Percentiles rank a stretch among this genome's conserved stretches.
phyloP scores from a whole-genome alignment of 2,329 filamentous ascomycete species.

The Blastomyces parvus region DNA sequence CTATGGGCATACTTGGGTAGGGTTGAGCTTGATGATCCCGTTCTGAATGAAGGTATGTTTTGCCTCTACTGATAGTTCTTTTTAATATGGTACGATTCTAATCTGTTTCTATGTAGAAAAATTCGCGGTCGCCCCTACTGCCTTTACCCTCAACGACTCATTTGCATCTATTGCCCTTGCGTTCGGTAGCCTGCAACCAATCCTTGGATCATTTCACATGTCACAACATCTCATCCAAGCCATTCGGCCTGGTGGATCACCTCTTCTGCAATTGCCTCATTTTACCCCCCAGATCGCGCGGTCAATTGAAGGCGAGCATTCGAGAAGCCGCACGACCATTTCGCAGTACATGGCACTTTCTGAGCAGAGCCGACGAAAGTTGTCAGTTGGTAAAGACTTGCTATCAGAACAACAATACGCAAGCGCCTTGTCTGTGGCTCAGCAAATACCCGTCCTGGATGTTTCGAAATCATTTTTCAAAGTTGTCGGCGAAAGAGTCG shows the following conservation, averaged over 20 bases:
- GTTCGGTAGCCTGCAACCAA: constrained; percentile 72
- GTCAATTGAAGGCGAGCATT: constrained; percentile 46
- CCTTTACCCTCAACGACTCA: constrained; percentile 72
- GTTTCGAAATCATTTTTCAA: constrained; percentile 97
- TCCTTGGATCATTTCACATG: constrained; percentile 70
- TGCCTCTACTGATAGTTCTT: background rate
- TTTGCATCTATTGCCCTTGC: constrained; percentile 81
- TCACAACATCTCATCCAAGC: constrained; percentile 88
- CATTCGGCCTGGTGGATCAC: constrained; percentile 69
- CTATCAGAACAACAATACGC: constrained; percentile 68
- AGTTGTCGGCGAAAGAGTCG: constrained; percentile 84
- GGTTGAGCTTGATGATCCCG: constrained; percentile 68
- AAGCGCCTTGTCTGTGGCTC: constrained; percentile 64
- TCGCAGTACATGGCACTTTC: constrained; percentile 84
- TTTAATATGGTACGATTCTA: background rate
- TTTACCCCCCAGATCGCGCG: constrained; percentile 56
- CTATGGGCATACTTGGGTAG: constrained; percentile 94
- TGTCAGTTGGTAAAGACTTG: constrained; percentile 60
- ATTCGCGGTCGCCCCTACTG: constrained; percentile 78
- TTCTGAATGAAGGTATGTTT: constrained; percentile 55
- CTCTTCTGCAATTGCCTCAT: constrained; percentile 82
- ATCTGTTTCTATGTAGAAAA: constrained; percentile 49
- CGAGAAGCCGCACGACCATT: constrained; percentile 64
- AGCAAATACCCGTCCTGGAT: constrained; percentile 71
- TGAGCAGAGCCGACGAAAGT: constrained; percentile 60